A percentile compares a stretch with the other conserved stretches of the same genome.
phyloP scores from a whole-genome alignment of 805 yeast genomes.

The Starmerella apis region DNA sequence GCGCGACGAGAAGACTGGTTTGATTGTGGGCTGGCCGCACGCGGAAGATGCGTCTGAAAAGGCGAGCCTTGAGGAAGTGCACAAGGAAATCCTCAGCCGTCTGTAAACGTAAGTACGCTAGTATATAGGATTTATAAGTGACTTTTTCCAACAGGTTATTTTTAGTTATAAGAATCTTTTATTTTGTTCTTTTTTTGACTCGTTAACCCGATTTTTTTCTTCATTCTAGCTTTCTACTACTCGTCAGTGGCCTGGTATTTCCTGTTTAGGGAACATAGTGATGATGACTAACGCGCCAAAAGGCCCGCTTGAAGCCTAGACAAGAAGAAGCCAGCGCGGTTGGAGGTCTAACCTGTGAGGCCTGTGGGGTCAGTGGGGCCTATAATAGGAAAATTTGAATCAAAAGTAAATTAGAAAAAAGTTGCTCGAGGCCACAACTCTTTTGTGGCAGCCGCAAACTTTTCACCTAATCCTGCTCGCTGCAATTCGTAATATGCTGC shows the following conservation, averaged over 20 bases:
- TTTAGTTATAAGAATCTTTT: too few relatives aligned
- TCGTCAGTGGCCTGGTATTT: neutral
- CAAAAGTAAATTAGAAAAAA: neutral
- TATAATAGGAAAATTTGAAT: too few relatives aligned
- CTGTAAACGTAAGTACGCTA: neutral
- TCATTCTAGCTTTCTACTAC: neutral
- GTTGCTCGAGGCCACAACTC: slow-evolving; percentile 21
- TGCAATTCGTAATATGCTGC: slow-evolving; percentile 14
- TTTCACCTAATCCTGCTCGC: slow-evolving; percentile 12
- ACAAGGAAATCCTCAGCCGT: slow-evolving; percentile 41
- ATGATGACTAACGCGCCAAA: slow-evolving; percentile 1
- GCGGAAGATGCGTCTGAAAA: slow-evolving; percentile 57
- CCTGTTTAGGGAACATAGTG: neutral
- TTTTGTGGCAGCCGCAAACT: slow-evolving; percentile 16
- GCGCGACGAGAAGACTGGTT: slow-evolving; percentile 58
- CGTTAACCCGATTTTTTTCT: too few relatives aligned
- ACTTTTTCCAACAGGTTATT: too few relatives aligned
- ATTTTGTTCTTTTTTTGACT: too few relatives aligned
- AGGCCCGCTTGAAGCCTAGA: too few relatives aligned
- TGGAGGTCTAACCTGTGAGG: too few relatives aligned
- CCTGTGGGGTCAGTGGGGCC: too few relatives aligned
- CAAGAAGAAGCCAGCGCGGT: too few relatives aligned
- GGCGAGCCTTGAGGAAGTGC: slow-evolving; percentile 45
- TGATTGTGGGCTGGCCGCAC: slow-evolving; percentile 92
- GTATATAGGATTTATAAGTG: neutral